Conservation (phyloP, 2,329 filamentous ascomycete species). For the Trichoderma sp. region DNA sequence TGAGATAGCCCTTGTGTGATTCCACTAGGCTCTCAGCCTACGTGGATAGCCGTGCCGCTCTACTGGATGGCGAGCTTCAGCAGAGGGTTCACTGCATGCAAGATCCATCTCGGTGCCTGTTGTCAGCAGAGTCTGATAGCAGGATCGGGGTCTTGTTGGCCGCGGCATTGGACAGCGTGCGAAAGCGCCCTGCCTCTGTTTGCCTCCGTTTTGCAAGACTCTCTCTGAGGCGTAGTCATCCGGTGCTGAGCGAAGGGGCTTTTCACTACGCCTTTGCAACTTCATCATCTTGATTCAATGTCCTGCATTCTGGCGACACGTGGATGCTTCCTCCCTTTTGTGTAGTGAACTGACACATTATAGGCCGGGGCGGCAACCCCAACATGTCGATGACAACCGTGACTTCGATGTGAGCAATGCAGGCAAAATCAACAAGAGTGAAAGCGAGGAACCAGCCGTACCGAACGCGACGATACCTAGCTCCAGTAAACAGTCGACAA, state of each 20-base stretch:
- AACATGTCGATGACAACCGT: not conserved
- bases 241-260: not conserved
- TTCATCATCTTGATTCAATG: not conserved
- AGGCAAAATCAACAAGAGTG: not conserved
- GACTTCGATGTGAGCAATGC: not conserved
- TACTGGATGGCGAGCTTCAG: not conserved
- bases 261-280: not conserved
- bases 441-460: not conserved
- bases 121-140: not conserved
- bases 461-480: not conserved
- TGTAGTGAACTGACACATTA: not conserved
- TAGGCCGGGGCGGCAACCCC: not conserved
- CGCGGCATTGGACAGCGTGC: not conserved
- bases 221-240: not conserved
- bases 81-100: not conserved
- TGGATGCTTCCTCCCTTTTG: not conserved
- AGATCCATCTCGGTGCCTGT: not conserved
- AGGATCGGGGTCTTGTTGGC: not conserved
- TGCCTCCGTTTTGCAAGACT: not conserved
- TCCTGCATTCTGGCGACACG: not conserved
- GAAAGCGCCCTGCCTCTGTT: not conserved
- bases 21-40: not conserved
- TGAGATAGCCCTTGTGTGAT: not conserved
- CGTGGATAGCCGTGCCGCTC: slow-evolving; percentile 7
- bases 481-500: not conserved